Evolutionary conservation across 495 filamentous ascomycete species (phyloP).

Genomic region (Penicillium chermesinum): DNA sequence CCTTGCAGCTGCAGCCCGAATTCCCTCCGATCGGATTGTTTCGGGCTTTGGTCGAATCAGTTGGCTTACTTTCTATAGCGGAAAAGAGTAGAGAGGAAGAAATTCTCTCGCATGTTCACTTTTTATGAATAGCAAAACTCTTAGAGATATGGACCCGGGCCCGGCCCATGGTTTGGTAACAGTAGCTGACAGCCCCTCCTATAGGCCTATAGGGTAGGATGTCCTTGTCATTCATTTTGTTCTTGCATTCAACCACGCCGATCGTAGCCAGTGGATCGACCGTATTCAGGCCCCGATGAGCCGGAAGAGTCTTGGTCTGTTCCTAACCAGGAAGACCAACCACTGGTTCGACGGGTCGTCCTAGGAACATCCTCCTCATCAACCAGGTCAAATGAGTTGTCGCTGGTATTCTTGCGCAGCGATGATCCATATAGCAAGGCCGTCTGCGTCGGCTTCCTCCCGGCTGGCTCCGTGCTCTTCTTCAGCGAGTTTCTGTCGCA

Average conservation of each 20-base stretch:
- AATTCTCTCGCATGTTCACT: background rate
- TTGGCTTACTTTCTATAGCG: background rate
- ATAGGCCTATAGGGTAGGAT: no score
- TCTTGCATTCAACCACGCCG: slow-evolving; percentile 11
- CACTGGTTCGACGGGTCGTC: slow-evolving; percentile 18
- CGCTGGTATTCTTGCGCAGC: slow-evolving; percentile 65
- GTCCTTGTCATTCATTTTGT: background rate
- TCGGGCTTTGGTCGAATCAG: slow-evolving; percentile 11
- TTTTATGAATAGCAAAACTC: background rate
- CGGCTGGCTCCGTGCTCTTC: slow-evolving; percentile 55
- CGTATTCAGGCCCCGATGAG: slow-evolving; percentile 30
- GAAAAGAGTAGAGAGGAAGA: no score
- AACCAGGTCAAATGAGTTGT: slow-evolving; percentile 78
- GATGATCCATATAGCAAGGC: slow-evolving; percentile 46
- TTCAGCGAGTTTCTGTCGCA: slow-evolving; percentile 68
- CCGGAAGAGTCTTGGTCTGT: slow-evolving; percentile 23
- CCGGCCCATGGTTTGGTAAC: no score
- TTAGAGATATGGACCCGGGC: background rate
- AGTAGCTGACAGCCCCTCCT: no score
- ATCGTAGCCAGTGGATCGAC: slow-evolving; percentile 26
- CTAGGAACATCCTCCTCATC: slow-evolving; percentile 58
- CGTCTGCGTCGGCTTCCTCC: slow-evolving; percentile 36
- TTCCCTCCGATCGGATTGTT: slow-evolving; percentile 15
- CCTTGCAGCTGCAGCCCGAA: slow-evolving; percentile 15
- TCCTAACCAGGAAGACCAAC: slow-evolving; percentile 39